Conservation (phyloP, 352 stramenopile species). For the Blastocystis sp. region DNA sequence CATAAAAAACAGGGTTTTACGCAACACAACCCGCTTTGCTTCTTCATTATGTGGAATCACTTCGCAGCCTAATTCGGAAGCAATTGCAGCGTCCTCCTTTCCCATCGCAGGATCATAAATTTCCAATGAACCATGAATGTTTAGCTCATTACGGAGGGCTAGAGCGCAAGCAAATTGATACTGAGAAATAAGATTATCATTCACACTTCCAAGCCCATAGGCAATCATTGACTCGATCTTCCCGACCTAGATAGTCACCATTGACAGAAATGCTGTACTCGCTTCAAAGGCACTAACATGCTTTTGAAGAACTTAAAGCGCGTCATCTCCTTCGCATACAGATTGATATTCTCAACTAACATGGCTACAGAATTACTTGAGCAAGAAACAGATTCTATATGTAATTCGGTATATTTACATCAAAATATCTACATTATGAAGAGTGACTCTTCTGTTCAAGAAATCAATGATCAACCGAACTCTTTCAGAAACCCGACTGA, state of each 20-base stretch:
- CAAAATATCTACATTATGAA: no score
- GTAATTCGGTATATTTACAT: no score
- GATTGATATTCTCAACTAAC: constrained; percentile 65
- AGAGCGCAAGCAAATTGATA: constrained; percentile 61
- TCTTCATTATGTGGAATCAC: constrained; percentile 58
- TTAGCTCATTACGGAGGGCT: constrained; percentile 37
- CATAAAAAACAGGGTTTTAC: constrained; percentile 65
- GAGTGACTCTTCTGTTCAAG: no score
- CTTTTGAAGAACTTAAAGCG: constrained; percentile 60
- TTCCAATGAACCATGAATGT: constrained; percentile 53
- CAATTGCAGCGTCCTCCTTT: constrained; percentile 63
- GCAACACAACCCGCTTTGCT: constrained; percentile 42
- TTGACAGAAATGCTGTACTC: constrained; percentile 6
- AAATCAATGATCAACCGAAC: no score
- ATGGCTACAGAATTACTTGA: background rate
- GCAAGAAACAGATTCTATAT: no score
- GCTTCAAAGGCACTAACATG: constrained; percentile 31
- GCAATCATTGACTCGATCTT: constrained; percentile 59
- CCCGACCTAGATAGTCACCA: background rate
- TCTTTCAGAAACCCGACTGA: no score
- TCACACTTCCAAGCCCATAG: constrained; percentile 57
- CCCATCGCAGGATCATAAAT: constrained; percentile 65
- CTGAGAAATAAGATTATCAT: constrained; percentile 57
- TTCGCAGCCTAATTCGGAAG: constrained; percentile 64
- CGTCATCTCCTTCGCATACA: constrained; percentile 61